Conservation (phyloP, 2,329 filamentous ascomycete genomes). For the Didymellaceae sp. region DNA sequence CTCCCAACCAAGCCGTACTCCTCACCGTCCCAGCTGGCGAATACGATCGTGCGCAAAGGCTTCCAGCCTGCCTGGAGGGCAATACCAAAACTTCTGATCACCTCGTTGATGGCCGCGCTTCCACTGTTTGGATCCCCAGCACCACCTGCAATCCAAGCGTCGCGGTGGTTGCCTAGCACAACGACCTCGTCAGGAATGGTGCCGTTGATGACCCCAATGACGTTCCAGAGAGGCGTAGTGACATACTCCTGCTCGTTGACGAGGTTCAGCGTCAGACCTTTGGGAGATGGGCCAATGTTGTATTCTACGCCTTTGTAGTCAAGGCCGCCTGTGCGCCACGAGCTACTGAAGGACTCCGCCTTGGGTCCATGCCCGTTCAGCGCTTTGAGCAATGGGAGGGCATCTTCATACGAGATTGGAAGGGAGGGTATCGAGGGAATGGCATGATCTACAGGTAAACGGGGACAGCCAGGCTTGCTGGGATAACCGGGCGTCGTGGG, state of each 20-base stretch:
- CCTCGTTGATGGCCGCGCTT: constrained; percentile 79
- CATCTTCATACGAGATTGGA: constrained; percentile 87
- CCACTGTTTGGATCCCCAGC: constrained; percentile 84
- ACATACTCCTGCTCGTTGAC: constrained; percentile 59
- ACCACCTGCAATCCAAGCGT: constrained; percentile 88
- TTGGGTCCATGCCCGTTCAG: constrained; percentile 88
- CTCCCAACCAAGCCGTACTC: constrained; percentile 87
- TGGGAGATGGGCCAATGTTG: constrained; percentile 82
- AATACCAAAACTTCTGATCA: constrained; percentile 75
- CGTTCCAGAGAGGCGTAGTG: constrained; percentile 67
- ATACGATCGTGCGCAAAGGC: constrained; percentile 87
- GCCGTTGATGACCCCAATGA: constrained; percentile 91
- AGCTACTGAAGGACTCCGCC: constrained; percentile 73
- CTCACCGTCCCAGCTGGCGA: constrained; percentile 72
- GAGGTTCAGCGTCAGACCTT: constrained; percentile 62
- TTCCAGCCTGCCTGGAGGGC: constrained; percentile 79
- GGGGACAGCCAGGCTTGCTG: constrained; percentile 85
- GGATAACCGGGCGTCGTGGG: constrained; percentile 94
- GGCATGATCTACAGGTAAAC: constrained; percentile 70
- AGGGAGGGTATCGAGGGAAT: constrained; percentile 89
- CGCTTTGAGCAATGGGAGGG: constrained; percentile 83
- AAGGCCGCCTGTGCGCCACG: constrained; percentile 76
- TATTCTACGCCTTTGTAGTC: constrained; percentile 83
- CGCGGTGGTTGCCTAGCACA: constrained; percentile 88
- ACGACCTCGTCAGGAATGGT: constrained; percentile 84